Percentiles rank a stretch among this genome's conserved stretches.
Conservation (phyloP, 2,329 filamentous ascomycete genomes). For the Curvularia lunata region DNA sequence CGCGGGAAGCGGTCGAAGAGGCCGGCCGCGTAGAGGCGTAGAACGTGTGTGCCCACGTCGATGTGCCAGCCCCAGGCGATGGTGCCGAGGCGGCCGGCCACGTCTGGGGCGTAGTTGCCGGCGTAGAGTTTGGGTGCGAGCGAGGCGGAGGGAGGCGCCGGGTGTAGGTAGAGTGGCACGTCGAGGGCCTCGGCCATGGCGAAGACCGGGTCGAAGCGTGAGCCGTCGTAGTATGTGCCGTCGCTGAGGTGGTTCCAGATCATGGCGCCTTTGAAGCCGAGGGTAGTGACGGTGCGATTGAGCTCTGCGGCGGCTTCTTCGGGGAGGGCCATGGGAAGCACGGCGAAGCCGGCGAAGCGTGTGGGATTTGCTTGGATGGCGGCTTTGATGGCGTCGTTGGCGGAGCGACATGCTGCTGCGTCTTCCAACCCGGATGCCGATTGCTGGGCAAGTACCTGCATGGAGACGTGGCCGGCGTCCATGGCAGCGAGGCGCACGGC, state of each 20-base stretch:
- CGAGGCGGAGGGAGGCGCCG: background rate
- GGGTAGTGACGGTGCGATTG: background rate
- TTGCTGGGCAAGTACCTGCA: slow-evolving; percentile 18
- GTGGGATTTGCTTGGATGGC: background rate
- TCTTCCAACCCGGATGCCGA: slow-evolving; percentile 5
- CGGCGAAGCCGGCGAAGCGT: background rate
- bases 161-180: background rate
- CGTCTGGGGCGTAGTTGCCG: background rate
- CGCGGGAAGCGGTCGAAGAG: background rate
- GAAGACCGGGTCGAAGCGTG: background rate
- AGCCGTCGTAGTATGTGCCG: background rate
- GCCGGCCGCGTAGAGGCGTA: background rate
- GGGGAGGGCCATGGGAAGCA: background rate
- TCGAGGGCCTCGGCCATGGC: background rate
- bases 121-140: background rate
- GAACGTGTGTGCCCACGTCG: background rate
- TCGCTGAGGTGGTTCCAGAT: background rate
- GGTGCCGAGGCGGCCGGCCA: background rate
- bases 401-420: slow-evolving; percentile 7
- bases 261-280: slow-evolving; percentile 2
- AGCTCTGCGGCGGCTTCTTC: background rate
- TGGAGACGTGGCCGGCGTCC: slow-evolving; percentile 13
- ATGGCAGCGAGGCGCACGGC: slow-evolving; percentile 16
- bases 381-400: background rate
- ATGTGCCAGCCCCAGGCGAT: slow-evolving; percentile 6